Conservation (phyloP, 73 alveolate species). For the Paramecium octaurelia region DNA sequence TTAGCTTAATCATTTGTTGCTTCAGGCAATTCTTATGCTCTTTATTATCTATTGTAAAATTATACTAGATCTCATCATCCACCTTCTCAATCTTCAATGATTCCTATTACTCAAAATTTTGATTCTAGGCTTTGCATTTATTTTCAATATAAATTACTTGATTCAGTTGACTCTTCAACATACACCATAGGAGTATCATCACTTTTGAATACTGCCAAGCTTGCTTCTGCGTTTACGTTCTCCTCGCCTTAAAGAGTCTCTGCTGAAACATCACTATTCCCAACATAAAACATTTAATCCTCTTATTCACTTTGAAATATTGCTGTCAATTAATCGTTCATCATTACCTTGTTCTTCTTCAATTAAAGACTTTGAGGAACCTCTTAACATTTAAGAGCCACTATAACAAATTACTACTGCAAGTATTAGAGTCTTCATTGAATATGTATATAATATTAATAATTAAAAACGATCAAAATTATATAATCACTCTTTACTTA, state of each 20-base stretch:
- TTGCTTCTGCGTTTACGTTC: neutral
- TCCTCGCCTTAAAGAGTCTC: neutral
- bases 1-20: neutral
- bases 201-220: slow-evolving; percentile 18
- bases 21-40: neutral
- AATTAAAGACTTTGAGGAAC: slow-evolving; percentile 8
- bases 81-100: neutral
- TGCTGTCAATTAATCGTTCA: neutral
- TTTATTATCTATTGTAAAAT: neutral
- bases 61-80: neutral
- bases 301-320: neutral
- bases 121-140: neutral
- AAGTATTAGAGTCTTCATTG: neutral
- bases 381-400: slow-evolving; percentile 38
- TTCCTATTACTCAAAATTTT: neutral
- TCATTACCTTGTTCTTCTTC: slow-evolving; percentile 41
- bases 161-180: neutral
- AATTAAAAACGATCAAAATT: neutral
- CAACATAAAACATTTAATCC: slow-evolving; percentile 10
- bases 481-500: neutral
- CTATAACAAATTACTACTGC: neutral
- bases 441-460: neutral
- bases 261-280: neutral
- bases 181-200: neutral
- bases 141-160: neutral